Conservation (phyloP, 345 rosid species). For the Raphanus raphanistrum region DNA sequence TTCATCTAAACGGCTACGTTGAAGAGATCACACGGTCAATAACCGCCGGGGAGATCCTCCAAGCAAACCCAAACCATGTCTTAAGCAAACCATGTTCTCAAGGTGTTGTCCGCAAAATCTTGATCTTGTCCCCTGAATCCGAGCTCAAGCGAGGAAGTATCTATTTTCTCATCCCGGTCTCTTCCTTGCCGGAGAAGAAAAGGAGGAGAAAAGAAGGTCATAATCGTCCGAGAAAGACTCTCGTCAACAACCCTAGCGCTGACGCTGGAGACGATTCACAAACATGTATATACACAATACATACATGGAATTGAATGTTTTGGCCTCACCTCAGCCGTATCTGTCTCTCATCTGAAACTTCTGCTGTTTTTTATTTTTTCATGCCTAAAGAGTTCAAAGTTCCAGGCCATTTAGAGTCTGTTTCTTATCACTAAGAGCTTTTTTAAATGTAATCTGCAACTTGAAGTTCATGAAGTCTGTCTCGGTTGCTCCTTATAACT, state of each 20-base stretch:
- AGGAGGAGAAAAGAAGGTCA: slow-evolving; percentile 27
- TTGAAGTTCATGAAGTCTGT: slow-evolving; percentile 50
- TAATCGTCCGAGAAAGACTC: neutral
- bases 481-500: slow-evolving; percentile 61
- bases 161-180: slow-evolving; percentile 74
- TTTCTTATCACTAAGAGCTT: neutral
- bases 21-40: no score
- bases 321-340: slow-evolving; percentile 4
- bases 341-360: neutral
- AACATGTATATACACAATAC: slow-evolving; percentile 13
- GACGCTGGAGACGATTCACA: neutral
- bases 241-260: neutral
- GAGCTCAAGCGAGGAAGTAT: slow-evolving; percentile 89
- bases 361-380: neutral
- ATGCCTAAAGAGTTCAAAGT: neutral
- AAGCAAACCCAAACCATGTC: no score
- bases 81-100: no score
- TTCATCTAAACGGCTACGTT: no score
- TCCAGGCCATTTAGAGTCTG: neutral
- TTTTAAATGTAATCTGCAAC: slow-evolving; percentile 47
- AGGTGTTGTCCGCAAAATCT: slow-evolving; percentile 68
- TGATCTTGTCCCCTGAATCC: slow-evolving; percentile 82
- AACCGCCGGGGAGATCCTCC: no score
- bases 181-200: slow-evolving; percentile 64
- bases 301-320: slow-evolving; percentile 14